Base-by-base conservation (phyloP, 495 filamentous ascomycete species). In the Xylaria cubensis region DNA sequence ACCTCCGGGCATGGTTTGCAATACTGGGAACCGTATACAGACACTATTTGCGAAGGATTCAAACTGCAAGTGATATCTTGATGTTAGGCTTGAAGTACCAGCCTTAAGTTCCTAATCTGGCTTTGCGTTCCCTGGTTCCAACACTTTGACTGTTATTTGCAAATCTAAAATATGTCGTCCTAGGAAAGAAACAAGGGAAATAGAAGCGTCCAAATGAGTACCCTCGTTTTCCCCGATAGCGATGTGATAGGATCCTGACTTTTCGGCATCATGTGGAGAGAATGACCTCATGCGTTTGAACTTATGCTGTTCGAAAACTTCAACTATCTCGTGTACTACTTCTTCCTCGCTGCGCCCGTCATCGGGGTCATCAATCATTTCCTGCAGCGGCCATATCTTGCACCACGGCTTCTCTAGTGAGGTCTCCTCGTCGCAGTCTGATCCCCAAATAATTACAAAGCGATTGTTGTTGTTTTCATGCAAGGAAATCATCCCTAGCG, bases 281-380 rank as follows among this genome's bases (percentile, higher is more conserved):
- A 51, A n/a, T 7, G 19, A 21, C 8, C 19, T 51, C n/a, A 51
- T 51, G 48, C 48, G 48, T 51, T 51, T 21, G 3, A 51, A 51
- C 6, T 51, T 51, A 51, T 48, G 44, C 44, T 24, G 48, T 24
- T 51, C n/a, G 48, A 51, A 51, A 24, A 24, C 48, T 51, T 51
- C n/a, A 51, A 51, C n/a, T 1, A 51, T 51, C 48, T 51, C 48
- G n/a, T 51, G 48, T 51, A 51, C 48, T 24, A 51, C 48, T 51
- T 51, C 48, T 51, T 51, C 48, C n/a, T 7, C 48, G 19, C n/a
- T 51, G 3, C 8, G n/a, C n/a, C 48, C 48, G 4, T 51, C 48
- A 51, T 51, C n/a, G 3, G n/a, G 21, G 4, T 24, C 48, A 13
- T 51, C 19, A 0, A 51, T 24, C n/a, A 50, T 21, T 50, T 50